A percentile compares a stretch with the other conserved stretches of the same genome.
Evolutionary conservation across 2,329 filamentous ascomycete genomes (phyloP).

Genomic region (Pyricularia pennisetigena): DNA sequence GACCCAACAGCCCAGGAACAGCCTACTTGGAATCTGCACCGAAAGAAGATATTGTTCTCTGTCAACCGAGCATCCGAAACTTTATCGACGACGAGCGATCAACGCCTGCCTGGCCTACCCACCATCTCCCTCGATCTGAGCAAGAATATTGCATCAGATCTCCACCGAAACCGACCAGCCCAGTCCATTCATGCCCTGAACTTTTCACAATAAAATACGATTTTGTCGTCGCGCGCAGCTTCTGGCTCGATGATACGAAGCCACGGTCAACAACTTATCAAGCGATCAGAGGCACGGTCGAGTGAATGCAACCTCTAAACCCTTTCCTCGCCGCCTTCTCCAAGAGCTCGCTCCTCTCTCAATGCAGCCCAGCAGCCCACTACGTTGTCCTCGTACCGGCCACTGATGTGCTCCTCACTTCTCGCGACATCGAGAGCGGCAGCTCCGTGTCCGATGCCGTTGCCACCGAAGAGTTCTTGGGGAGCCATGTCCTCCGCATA

Average conservation of each 20-base stretch:
- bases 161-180: background rate
- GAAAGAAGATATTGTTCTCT: background rate
- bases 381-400: constrained; percentile 90
- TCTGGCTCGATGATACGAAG: background rate
- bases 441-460: constrained; percentile 69
- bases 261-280: background rate
- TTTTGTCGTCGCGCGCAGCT: background rate
- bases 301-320: constrained; percentile 93
- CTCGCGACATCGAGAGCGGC: constrained; percentile 79
- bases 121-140: background rate
- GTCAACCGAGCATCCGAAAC: background rate
- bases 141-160: background rate
- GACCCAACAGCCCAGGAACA: background rate
- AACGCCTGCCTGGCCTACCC: background rate
- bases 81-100: background rate
- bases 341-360: constrained; percentile 81
- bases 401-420: constrained; percentile 82
- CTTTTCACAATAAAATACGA: background rate
- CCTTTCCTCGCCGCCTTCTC: constrained; percentile 98
- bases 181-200: background rate
- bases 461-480: constrained; percentile 86
- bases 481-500: constrained; percentile 90
- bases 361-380: constrained; percentile 86
- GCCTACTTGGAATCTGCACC: background rate
- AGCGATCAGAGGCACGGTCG: constrained; percentile 7